Conservation (phyloP, 129 eudicot species). For the Helichrysum umbraculigerum region DNA sequence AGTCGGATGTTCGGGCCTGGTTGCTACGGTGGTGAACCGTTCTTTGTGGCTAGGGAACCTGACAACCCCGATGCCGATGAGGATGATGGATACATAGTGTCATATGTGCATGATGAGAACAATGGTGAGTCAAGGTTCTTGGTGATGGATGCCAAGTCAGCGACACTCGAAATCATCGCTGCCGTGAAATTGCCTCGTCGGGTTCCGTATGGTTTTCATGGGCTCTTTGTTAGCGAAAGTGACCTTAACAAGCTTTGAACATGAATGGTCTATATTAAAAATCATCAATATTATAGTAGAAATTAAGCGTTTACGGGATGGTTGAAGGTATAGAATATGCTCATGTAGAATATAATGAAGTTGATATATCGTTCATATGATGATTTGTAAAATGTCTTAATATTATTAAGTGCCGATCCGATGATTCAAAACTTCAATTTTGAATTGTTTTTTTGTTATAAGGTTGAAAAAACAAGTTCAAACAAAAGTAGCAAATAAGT, state of each 20-base stretch:
- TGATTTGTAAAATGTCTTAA: neutral
- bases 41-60: conserved; percentile 52
- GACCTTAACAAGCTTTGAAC: conserved; percentile 36
- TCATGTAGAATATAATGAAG: too few species aligned
- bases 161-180: conserved; percentile 49
- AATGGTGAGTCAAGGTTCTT: conserved; percentile 52
- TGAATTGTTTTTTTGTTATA: too few species aligned
- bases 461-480: too few species aligned
- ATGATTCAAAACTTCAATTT: too few species aligned
- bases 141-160: conserved; percentile 76
- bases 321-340: neutral
- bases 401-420: too few species aligned
- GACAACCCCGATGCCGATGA: conserved; percentile 38
- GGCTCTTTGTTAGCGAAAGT: conserved; percentile 54
- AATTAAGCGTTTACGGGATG: too few species aligned
- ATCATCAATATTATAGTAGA: too few species aligned
- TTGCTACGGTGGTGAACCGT: conserved; percentile 71
- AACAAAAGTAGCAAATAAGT: too few species aligned
- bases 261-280: neutral
- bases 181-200: conserved; percentile 56
- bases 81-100: conserved; percentile 68
- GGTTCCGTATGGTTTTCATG: conserved; percentile 82
- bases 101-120: conserved; percentile 59
- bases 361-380: too few species aligned
- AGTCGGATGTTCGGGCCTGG: conserved; percentile 51